Percentiles rank a stretch among this genome's conserved stretches.
These are phyloP conservation scores for Aureobasidium mangrovei DNA, from an alignment of 2,329 filamentous ascomycete genomes.

Conservation along the genomic window DNA sequence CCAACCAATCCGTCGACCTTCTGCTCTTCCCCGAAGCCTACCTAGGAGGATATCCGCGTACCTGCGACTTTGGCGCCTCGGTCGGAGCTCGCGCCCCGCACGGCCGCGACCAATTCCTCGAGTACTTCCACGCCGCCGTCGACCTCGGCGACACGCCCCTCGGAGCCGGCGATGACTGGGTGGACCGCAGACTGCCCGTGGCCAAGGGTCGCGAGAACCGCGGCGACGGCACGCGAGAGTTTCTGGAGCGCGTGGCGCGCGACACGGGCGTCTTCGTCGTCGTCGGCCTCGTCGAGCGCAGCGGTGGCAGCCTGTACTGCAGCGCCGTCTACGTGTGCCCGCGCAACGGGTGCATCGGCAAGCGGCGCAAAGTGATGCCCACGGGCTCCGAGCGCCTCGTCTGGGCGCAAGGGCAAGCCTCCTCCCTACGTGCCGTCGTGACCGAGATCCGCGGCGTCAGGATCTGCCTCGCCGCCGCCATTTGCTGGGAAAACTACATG, in stretches of 20 bases:
- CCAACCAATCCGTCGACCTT: constrained; percentile 52
- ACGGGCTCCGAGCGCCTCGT: constrained; percentile 75
- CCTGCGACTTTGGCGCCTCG: constrained; percentile 64
- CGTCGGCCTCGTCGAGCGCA: constrained; percentile 68
- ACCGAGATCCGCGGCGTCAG: constrained; percentile 71
- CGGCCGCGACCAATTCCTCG: constrained; percentile 73
- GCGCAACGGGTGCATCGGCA: constrained; percentile 61
- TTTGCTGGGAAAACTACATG: constrained; percentile 98
- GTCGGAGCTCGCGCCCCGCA: constrained; percentile 59
- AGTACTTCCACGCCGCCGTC: constrained; percentile 69
- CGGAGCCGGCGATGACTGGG: constrained; percentile 66
- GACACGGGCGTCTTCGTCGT: constrained; percentile 77
- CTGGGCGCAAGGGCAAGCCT: constrained; percentile 78
- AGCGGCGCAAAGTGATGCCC: constrained; percentile 88
- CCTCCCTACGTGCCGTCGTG: constrained; percentile 68
- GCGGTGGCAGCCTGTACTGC: constrained; percentile 79
- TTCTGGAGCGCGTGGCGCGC: constrained; percentile 63
- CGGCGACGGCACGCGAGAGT: constrained; percentile 71
- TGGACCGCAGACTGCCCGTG: constrained; percentile 50
- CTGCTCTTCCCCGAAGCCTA: constrained; percentile 89
- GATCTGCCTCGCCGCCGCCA: constrained; percentile 74
- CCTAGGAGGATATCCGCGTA: constrained; percentile 83
- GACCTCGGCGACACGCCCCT: constrained; percentile 72
- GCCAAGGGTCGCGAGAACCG: constrained; percentile 41
- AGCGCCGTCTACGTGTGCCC: constrained; percentile 76